Conservation (phyloP, 352 stramenopile genomes). For the Phytophthora niederhauseri region DNA sequence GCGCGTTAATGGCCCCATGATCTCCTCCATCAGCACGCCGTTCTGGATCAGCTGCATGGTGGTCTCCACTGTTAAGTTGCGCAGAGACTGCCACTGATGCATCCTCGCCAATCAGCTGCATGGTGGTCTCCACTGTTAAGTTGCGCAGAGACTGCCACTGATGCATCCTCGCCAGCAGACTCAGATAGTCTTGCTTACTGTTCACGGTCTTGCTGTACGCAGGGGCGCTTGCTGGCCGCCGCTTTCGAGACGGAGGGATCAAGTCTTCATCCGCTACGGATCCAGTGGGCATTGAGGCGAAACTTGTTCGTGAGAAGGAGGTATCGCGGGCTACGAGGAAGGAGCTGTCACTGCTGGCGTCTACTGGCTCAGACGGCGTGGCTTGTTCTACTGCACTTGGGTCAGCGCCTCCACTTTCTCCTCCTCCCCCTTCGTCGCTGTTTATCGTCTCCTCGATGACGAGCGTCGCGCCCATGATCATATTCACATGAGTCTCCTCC, state of each 20-base stretch:
- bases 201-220: slow-evolving; percentile 27
- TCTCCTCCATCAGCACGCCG: slow-evolving; percentile 49
- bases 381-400: not conserved
- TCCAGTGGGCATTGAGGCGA: slow-evolving; percentile 3
- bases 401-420: too few species aligned
- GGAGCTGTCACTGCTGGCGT: slow-evolving; percentile 2
- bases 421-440: slow-evolving; percentile 9
- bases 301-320: slow-evolving; percentile 20
- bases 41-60: slow-evolving; percentile 72
- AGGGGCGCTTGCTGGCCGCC: slow-evolving; percentile 25
- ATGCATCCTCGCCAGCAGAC: slow-evolving; percentile 43
- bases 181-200: slow-evolving; percentile 31
- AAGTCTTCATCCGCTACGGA: slow-evolving; percentile 9
- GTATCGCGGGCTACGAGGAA: slow-evolving; percentile 15
- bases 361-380: not conserved
- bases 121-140: slow-evolving; percentile 66
- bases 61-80: slow-evolving; percentile 65
- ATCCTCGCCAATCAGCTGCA: slow-evolving; percentile 73
- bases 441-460: slow-evolving; percentile 59
- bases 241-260: slow-evolving; percentile 2
- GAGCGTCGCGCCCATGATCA: slow-evolving; percentile 84
- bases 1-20: slow-evolving; percentile 46
- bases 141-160: slow-evolving; percentile 62
- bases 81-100: slow-evolving; percentile 58
- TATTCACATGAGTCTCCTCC: slow-evolving; percentile 77